A percentile compares a stretch with the other conserved stretches of the same genome.
Evolutionary conservation across 352 stramenopile species (phyloP).

Genomic region (Phytophthora sansomeana): DNA sequence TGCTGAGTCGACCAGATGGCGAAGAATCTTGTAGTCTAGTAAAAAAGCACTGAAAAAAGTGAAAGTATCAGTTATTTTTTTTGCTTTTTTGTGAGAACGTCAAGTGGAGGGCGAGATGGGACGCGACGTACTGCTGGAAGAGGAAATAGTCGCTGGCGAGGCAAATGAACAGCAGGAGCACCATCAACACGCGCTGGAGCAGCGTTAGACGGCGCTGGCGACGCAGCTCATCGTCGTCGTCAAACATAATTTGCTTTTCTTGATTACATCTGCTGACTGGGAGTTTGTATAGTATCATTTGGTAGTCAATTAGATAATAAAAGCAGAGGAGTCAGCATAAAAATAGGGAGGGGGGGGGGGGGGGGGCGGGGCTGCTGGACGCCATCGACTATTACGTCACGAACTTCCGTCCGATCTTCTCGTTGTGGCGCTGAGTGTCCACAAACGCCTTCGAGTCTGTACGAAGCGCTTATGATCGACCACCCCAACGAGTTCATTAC

Average conservation of each 20-base stretch:
- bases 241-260: conserved; percentile 12
- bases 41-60: conserved; percentile 33
- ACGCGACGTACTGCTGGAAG: conserved; percentile 54
- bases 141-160: conserved; percentile 65
- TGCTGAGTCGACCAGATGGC: conserved; percentile 69
- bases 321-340: no score
- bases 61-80: conserved; percentile 10
- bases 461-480: no score
- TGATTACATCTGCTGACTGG: conserved; percentile 1
- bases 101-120: neutral
- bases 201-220: conserved; percentile 12
- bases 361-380: no score
- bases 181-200: conserved; percentile 51
- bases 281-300: neutral
- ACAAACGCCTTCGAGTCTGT: no score
- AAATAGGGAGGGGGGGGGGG: no score
- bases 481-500: no score
- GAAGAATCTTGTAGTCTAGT: conserved; percentile 48
- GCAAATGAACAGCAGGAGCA: conserved; percentile 55
- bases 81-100: conserved; percentile 8
- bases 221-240: conserved; percentile 8
- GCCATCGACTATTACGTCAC: no score
- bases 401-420: no score
- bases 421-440: no score
- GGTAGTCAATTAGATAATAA: no score